Evolutionary conservation across 805 yeast species (phyloP).

Genomic region (Clavispora carvajalis): DNA sequence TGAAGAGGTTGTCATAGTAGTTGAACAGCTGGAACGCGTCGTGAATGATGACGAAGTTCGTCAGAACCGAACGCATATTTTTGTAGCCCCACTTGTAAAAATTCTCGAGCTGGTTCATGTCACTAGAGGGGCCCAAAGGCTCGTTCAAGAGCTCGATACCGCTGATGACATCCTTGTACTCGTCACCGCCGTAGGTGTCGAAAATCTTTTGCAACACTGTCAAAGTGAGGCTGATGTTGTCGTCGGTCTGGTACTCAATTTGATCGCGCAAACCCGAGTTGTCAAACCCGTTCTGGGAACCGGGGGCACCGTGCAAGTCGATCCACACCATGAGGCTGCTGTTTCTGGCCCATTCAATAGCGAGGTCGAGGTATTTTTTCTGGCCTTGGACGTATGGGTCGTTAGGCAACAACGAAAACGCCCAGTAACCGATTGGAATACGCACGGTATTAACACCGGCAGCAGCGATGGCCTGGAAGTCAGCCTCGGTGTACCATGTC

Average conservation of each 20-base stretch:
- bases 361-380: constrained; percentile 63
- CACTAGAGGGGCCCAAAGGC: constrained; percentile 72
- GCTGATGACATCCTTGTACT: constrained; percentile 65
- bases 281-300: constrained; percentile 94
- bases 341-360: constrained; percentile 67
- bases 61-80: constrained; percentile 49
- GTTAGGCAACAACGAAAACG: constrained; percentile 51
- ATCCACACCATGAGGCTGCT: constrained; percentile 75
- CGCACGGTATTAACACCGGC: constrained; percentile 80
- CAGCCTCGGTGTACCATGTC: constrained; percentile 68
- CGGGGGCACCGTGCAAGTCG: constrained; percentile 95
- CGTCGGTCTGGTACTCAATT: constrained; percentile 12
- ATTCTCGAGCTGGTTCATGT: constrained; percentile 51
- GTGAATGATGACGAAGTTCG: constrained; percentile 63
- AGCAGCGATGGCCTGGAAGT: constrained; percentile 53
- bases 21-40: constrained; percentile 69
- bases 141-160: constrained; percentile 87
- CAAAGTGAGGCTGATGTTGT: constrained; percentile 37
- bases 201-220: constrained; percentile 51
- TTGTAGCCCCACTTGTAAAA: constrained; percentile 63
- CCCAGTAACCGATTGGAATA: constrained; percentile 96
- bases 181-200: constrained; percentile 55
- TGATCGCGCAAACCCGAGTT: constrained; percentile 80
- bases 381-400: constrained; percentile 92
- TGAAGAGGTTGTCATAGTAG: constrained; percentile 55